phyloP scores from a whole-genome alignment of 768 basidiomycete species.

The Lanmaoa rubissima region DNA sequence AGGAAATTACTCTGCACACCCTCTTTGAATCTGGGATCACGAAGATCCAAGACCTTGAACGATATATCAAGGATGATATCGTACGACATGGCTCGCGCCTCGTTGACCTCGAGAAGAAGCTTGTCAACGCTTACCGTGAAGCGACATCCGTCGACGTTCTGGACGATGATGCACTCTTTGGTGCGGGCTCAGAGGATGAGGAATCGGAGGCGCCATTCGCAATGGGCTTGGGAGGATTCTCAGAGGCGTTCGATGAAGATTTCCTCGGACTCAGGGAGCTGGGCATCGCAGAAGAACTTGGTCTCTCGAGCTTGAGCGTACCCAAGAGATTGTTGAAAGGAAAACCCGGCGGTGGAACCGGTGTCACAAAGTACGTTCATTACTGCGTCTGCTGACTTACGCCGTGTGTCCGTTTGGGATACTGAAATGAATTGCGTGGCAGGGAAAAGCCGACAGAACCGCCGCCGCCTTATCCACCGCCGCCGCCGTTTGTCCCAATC shows the following conservation, averaged over 20 bases:
- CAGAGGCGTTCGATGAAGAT: conserved; percentile 86
- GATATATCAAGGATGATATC: conserved; percentile 87
- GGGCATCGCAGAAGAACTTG: conserved; percentile 85
- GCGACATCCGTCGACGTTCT: conserved; percentile 46
- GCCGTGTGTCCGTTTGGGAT: background rate
- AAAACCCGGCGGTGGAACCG: conserved; percentile 46
- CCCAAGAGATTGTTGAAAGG: conserved; percentile 76
- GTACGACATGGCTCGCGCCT: conserved; percentile 77
- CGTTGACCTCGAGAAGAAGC: conserved; percentile 80
- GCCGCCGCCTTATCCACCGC: conserved; percentile 81
- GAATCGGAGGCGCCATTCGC: conserved; percentile 65
- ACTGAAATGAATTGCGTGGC: conserved; percentile 6
- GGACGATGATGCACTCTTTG: conserved; percentile 53
- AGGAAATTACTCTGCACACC: conserved; percentile 94
- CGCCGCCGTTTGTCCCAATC: conserved; percentile 76
- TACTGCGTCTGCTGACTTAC: background rate
- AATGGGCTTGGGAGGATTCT: conserved; percentile 76
- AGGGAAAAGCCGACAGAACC: conserved; percentile 71
- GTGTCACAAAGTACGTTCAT: conserved; percentile 47
- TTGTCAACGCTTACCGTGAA: conserved; percentile 80
- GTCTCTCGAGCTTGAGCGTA: conserved; percentile 71
- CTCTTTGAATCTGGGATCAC: conserved; percentile 87
- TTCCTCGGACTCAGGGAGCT: conserved; percentile 87
- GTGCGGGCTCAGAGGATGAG: conserved; percentile 50
- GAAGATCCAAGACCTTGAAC: conserved; percentile 74